Evolutionary conservation across 768 basidiomycete species (phyloP).

Genomic region (Phylloporus sp.): DNA sequence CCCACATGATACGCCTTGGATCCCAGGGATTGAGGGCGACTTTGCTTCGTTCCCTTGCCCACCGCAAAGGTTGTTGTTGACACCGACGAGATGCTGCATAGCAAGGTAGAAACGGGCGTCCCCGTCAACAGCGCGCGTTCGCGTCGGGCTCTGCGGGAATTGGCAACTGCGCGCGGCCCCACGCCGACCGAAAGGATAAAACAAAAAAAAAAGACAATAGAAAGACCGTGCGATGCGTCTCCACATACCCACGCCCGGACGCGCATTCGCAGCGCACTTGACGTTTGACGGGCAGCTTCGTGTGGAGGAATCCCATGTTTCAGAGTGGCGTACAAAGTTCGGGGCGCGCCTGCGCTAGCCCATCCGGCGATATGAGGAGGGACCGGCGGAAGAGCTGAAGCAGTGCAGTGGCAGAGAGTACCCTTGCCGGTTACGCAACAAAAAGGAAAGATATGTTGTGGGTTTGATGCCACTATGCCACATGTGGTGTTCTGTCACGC

Average conservation of each 20-base stretch:
- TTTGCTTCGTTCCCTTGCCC: constrained; percentile 3
- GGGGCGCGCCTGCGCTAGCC: background rate
- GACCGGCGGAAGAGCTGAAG: background rate
- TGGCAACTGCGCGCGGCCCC: too few relatives aligned
- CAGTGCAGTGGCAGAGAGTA: constrained; percentile 8
- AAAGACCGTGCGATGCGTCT: constrained; percentile 1
- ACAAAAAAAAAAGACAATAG: background rate
- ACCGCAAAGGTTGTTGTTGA: background rate
- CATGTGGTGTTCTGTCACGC: constrained; percentile 1
- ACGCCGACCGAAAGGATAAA: too few relatives aligned
- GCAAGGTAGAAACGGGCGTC: constrained; percentile 9
- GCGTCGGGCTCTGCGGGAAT: background rate
- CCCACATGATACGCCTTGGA: background rate
- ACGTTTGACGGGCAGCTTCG: constrained; percentile 2
- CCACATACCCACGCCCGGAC: background rate
- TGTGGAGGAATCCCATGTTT: constrained; percentile 3
- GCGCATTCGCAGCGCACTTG: constrained; percentile 5
- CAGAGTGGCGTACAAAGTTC: background rate
- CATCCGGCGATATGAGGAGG: constrained; percentile 1
- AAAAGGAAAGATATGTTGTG: too few relatives aligned
- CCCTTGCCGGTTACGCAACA: constrained; percentile 7
- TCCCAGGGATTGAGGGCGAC: background rate
- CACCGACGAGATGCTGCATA: constrained; percentile 1
- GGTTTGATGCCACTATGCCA: too few relatives aligned
- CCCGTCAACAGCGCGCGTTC: background rate